Evolutionary conservation across 164 flowering plant genomes (phyloP).

Genomic region (Liquidambar formosana): DNA sequence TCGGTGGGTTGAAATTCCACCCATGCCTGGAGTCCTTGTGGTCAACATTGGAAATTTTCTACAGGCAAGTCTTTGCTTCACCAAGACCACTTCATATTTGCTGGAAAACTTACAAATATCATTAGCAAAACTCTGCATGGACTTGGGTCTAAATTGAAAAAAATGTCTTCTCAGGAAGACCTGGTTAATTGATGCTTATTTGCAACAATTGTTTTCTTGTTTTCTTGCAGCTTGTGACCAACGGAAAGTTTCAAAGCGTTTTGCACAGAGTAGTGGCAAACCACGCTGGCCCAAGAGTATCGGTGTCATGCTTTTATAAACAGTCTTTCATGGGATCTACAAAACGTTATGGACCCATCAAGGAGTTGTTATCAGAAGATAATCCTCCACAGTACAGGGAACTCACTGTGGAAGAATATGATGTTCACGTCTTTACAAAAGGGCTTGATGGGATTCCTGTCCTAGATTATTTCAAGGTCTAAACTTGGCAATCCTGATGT

Average conservation of each 20-base stretch:
- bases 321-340: not conserved
- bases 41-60: no score
- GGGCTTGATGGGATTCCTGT: not conserved
- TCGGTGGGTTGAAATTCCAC: conserved; percentile 36
- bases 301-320: not conserved
- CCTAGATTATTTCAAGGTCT: not conserved
- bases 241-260: not conserved
- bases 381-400: not conserved
- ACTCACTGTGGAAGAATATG: not conserved
- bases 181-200: no score
- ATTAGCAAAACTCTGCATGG: no score
- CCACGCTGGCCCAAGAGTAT: not conserved
- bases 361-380: conserved; percentile 1
- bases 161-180: no score
- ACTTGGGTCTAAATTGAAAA: no score
- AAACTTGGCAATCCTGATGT: not conserved
- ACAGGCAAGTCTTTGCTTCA: no score
- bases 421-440: not conserved
- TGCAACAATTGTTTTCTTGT: no score
- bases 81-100: no score
- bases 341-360: not conserved
- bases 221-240: not conserved
- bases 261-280: not conserved
- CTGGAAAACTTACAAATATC: no score
- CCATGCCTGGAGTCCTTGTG: conserved; percentile 25